Percentiles rank a stretch among this genome's conserved stretches.
These are phyloP conservation scores for Agaricus sinodeliciosus DNA, from an alignment of 768 basidiomycete species.

Conservation along the genomic window DNA sequence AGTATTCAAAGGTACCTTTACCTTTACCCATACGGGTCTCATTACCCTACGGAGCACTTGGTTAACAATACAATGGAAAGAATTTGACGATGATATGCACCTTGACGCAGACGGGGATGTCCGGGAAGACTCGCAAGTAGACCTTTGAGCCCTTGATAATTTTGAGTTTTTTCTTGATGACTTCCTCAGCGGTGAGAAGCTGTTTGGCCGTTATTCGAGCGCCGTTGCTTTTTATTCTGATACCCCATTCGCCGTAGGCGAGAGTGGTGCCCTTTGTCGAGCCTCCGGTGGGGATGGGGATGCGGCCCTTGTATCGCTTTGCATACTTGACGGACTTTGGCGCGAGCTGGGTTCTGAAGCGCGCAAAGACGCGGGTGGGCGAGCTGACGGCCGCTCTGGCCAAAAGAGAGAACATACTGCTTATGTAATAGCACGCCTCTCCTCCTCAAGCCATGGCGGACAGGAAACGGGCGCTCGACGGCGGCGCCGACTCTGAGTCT, in stretches of 20 bases:
- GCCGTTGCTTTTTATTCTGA: slow-evolving; percentile 80
- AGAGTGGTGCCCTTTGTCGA: slow-evolving; percentile 91
- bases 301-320: slow-evolving; percentile 86
- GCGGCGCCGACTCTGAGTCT: slow-evolving; percentile 35
- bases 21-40: slow-evolving; percentile 99
- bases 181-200: slow-evolving; percentile 78
- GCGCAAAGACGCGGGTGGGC: slow-evolving; percentile 29
- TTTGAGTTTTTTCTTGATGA: slow-evolving; percentile 87
- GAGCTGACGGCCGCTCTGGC: slow-evolving; percentile 23
- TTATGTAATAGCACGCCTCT: slow-evolving; percentile 18
- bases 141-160: slow-evolving; percentile 83
- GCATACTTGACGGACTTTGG: slow-evolving; percentile 79
- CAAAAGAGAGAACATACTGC: slow-evolving; percentile 38
- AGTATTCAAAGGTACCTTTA: slow-evolving; percentile 95
- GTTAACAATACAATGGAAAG: not conserved
- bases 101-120: slow-evolving; percentile 97
- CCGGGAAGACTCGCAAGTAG: slow-evolving; percentile 88
- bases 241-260: slow-evolving; percentile 87
- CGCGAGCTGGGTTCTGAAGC: slow-evolving; percentile 62
- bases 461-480: slow-evolving; percentile 57
- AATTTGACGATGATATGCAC: slow-evolving; percentile 29
- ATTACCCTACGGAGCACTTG: slow-evolving; percentile 58
- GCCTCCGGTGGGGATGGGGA: slow-evolving; percentile 83
- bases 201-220: slow-evolving; percentile 84
- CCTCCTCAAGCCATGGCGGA: slow-evolving; percentile 46